These are phyloP conservation scores for Capsicum chinense DNA, from an alignment of 257 asterid species.

Conservation along the genomic window DNA sequence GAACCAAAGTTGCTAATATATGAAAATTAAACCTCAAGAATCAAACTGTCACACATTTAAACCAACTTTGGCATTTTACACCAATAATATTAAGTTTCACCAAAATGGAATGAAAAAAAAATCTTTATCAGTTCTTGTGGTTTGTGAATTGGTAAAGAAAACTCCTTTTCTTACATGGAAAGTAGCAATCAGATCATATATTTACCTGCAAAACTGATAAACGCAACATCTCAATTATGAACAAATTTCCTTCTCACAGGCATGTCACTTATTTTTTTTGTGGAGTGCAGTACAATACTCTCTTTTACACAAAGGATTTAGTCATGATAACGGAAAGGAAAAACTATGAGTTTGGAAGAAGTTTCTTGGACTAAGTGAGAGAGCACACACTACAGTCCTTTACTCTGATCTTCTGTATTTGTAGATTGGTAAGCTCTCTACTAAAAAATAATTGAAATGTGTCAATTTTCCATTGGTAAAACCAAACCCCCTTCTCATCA, in stretches of 20 bases:
- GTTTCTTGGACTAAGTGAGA: constrained; percentile 29
- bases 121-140: neutral
- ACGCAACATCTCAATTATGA: constrained; percentile 28
- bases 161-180: constrained; percentile 25
- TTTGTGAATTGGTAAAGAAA: constrained; percentile 30
- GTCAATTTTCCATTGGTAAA: too few species aligned
- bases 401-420: too few species aligned
- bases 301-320: constrained; percentile 23
- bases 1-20: neutral
- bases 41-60: neutral
- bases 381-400: too few species aligned
- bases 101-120: constrained; percentile 34
- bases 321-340: constrained; percentile 17
- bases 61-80: neutral
- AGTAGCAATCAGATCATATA: constrained; percentile 8
- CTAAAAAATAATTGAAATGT: too few species aligned
- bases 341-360: constrained; percentile 24
- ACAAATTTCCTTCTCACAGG: constrained; percentile 26
- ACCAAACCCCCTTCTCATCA: too few species aligned
- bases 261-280: neutral
- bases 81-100: constrained; percentile 37
- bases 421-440: too few species aligned
- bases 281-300: neutral
- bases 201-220: neutral
- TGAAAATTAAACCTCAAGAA: neutral